Evolutionary conservation across 768 basidiomycete genomes (phyloP), one percentile per base, ranked within the genome.

Genomic region (Gloeostereum incarnatum): DNA sequence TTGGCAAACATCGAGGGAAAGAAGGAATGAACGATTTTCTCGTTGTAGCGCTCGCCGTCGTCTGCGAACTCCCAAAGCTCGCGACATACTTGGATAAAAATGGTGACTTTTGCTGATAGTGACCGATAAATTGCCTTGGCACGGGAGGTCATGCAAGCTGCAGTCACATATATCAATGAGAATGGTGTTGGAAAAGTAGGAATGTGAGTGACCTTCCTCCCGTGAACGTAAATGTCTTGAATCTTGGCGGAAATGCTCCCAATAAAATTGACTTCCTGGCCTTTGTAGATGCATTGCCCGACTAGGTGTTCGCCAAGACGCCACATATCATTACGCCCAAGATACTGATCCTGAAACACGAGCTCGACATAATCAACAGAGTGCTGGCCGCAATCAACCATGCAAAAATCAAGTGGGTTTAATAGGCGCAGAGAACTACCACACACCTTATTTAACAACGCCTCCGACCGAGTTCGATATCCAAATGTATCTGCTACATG

Each of bases 311-410:
- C 79, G 13, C 78, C 80, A 6, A 97, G 68, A 33, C 91, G 69
- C 89, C 93, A 97, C 90, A 96, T 94, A 48, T 97, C 96, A 44
- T 85, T 90, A 32, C 96, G 77, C 10, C 93, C 93, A 13, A 97
- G 69, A 54, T 97, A 97, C 53, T 93, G 91, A 54, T 96, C 92
- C 45, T 87, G 86, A 52, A 98, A 98, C 32, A 79, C 78, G 40
- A 98, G 72, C 51, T 98, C 94, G 35, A 98, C 71, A 52, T 81
- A 82, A 43, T 86, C 80, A 1, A 84, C 87, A 19, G 63, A 69
- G 42, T 75, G 70, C 24, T 61, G 59, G 5, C 66, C 62, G 46
- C 68, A 74, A 45, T 91, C 78, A 29, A 87, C 82, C 86, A 31
- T 38, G 39, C 48, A 35, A 31, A 36, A 31, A 41, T 23, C 20